Evolutionary conservation across 2,329 filamentous ascomycete species (phyloP).

Genomic region (Verticillium klebahnii): DNA sequence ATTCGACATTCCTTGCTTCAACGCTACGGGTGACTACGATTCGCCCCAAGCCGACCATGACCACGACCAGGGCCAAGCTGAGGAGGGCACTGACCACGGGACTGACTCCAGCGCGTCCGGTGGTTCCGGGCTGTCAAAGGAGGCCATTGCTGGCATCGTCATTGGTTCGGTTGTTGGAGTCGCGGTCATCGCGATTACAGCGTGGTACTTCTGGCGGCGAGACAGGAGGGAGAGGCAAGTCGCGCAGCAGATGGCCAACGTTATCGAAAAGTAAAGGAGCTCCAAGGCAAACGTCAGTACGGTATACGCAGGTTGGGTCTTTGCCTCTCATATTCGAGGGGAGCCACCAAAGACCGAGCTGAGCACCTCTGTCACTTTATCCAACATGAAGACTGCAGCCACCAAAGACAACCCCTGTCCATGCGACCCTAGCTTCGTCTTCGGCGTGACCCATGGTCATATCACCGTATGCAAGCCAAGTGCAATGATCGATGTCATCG

Average conservation of each 20-base stretch:
- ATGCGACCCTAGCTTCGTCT: neutral
- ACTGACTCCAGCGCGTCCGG: neutral
- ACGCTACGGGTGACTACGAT: conserved; percentile 21
- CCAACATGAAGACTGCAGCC: too few species aligned
- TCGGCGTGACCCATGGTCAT: neutral
- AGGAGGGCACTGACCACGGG: conserved; percentile 4
- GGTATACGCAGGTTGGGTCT: neutral
- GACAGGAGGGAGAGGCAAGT: conserved; percentile 10
- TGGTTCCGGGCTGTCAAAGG: conserved; percentile 2
- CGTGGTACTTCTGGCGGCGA: conserved; percentile 8
- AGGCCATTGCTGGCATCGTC: conserved; percentile 11
- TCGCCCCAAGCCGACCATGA: conserved; percentile 14
- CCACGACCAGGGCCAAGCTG: conserved; percentile 16
- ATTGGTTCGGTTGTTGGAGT: conserved; percentile 8
- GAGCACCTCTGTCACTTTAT: too few species aligned
- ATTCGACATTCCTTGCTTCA: conserved; percentile 27
- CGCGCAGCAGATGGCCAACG: neutral
- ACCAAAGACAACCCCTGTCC: neutral
- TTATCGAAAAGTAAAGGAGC: neutral
- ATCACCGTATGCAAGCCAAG: neutral
- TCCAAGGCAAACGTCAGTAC: neutral
- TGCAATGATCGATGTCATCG: neutral
- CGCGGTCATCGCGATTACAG: conserved; percentile 4
- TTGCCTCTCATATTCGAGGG: too few species aligned
- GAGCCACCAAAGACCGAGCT: too few species aligned